These are phyloP conservation scores for Pichia manshurica DNA, from an alignment of 805 yeast species.

Conservation along the genomic window DNA sequence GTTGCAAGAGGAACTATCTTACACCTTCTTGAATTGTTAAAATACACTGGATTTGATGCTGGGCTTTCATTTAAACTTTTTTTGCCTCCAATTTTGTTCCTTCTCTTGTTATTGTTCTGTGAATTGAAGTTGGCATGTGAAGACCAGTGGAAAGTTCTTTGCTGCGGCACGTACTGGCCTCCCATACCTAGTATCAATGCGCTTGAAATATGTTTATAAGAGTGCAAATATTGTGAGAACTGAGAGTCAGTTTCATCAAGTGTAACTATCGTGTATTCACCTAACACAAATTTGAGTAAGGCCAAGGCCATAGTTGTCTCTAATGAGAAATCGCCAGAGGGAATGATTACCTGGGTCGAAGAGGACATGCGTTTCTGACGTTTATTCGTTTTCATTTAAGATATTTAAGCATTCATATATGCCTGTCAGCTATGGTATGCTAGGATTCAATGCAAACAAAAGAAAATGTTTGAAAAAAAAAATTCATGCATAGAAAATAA, in stretches of 20 bases:
- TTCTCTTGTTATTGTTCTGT: background rate
- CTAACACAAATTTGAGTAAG: background rate
- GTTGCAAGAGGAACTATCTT: slow-evolving; percentile 46
- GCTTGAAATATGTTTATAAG: background rate
- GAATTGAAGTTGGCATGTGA: background rate
- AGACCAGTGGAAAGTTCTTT: slow-evolving; percentile 2
- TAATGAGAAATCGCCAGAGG: slow-evolving; percentile 3
- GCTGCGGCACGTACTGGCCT: slow-evolving; percentile 1
- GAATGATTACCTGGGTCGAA: background rate
- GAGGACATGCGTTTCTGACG: background rate
- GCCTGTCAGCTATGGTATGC: too few species aligned
- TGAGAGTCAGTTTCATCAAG: background rate
- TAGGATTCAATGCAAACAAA: too few species aligned
- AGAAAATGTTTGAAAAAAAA: too few species aligned
- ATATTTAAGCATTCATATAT: too few species aligned
- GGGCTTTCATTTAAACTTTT: background rate
- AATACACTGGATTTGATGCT: background rate
- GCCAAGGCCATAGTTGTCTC: slow-evolving; percentile 2
- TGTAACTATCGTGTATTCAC: background rate
- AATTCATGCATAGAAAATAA: too few species aligned
- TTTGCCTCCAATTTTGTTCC: background rate
- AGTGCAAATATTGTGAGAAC: background rate
- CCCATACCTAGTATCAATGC: slow-evolving; percentile 2
- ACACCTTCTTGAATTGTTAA: slow-evolving; percentile 6
- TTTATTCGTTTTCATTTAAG: background rate